These are phyloP conservation scores for Pseudogymnoascus sp. DNA, from an alignment of 2,329 filamentous ascomycete species.

Conservation along the genomic window DNA sequence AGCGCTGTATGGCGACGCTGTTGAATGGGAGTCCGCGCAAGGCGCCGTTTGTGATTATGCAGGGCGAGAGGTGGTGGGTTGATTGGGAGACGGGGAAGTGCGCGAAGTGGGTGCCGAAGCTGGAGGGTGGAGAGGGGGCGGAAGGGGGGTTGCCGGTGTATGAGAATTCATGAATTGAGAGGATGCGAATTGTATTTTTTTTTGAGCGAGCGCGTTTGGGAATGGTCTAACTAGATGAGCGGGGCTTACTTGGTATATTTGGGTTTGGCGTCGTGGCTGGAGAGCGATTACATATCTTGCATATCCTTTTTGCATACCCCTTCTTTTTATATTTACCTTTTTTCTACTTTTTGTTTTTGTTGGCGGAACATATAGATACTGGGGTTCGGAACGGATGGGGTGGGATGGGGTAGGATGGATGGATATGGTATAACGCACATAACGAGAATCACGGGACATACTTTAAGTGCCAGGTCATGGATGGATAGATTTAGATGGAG, in stretches of 20 bases:
- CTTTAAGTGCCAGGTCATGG: not conserved
- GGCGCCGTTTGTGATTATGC: conserved; percentile 48
- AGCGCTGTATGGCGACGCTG: conserved; percentile 52
- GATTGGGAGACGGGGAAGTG: conserved; percentile 52
- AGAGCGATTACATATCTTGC: not conserved
- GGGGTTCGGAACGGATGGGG: not conserved
- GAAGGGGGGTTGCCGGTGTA: conserved; percentile 9
- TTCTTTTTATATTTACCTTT: not conserved
- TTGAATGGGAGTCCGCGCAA: conserved; percentile 50
- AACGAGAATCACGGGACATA: not conserved
- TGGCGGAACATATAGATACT: not conserved
- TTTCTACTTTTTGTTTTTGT: not conserved
- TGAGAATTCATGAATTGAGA: not conserved
- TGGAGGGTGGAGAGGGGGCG: not conserved
- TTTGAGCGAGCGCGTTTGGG: not conserved
- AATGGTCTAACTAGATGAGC: not conserved
- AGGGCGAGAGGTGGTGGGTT: conserved; percentile 51
- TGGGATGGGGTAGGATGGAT: not conserved
- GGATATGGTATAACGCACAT: not conserved
- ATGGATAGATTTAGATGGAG: conserved; percentile 10
- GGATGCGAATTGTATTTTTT: not conserved
- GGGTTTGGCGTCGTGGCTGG: not conserved
- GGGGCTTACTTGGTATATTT: not conserved
- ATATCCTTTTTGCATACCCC: not conserved
- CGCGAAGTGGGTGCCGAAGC: conserved; percentile 39